Conservation (phyloP, 768 basidiomycete genomes). For the Lanmaoa pseudosensibilis region DNA sequence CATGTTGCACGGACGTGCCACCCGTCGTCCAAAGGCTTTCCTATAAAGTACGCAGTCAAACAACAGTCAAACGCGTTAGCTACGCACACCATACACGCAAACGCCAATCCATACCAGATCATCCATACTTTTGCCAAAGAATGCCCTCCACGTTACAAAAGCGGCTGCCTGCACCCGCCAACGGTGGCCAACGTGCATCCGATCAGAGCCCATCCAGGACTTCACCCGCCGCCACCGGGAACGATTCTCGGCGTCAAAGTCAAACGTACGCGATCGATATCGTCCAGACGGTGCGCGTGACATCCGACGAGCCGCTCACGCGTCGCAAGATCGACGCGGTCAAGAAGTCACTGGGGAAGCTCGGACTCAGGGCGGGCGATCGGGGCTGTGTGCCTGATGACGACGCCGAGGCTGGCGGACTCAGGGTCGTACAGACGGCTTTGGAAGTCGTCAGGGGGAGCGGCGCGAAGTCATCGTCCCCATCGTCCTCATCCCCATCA, state of each 20-base stretch:
- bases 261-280: constrained; percentile 31
- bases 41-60: constrained; percentile 32
- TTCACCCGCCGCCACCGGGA: background rate
- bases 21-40: background rate
- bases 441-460: constrained; percentile 23
- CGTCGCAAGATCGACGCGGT: constrained; percentile 29
- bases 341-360: constrained; percentile 29
- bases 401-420: constrained; percentile 13
- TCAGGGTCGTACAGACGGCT: constrained; percentile 31
- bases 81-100: background rate
- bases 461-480: constrained; percentile 6
- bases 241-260: constrained; percentile 1
- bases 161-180: constrained; percentile 10
- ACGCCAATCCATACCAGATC: background rate
- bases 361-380: constrained; percentile 26
- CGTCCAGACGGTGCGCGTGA: constrained; percentile 32
- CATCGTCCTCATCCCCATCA: constrained; percentile 4
- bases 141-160: constrained; percentile 26
- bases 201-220: constrained; percentile 12
- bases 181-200: background rate
- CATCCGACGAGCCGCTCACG: constrained; percentile 29
- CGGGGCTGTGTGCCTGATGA: constrained; percentile 32
- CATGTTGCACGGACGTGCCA: constrained; percentile 20
- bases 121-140: background rate
- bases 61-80: background rate